phyloP scores from a whole-genome alignment of 2,329 filamentous ascomycete genomes.

The Aureobasidium sp. region DNA sequence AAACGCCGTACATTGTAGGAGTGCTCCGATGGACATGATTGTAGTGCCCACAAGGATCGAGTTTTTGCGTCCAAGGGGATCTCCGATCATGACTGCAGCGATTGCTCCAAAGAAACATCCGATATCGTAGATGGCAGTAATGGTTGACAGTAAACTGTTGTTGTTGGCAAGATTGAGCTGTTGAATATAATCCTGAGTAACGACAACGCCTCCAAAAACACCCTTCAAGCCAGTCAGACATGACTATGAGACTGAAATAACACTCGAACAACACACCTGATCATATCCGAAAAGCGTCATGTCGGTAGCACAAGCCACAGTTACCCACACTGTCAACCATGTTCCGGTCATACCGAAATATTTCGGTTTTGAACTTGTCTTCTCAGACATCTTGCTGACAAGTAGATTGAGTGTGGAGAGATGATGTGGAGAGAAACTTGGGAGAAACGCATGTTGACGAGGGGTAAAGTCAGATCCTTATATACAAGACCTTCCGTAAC shows the following conservation, averaged over 20 bases:
- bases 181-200: constrained; percentile 47
- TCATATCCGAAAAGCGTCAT: constrained; percentile 39
- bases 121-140: constrained; percentile 53
- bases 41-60: constrained; percentile 42
- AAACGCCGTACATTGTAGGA: constrained; percentile 42
- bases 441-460: background rate
- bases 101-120: constrained; percentile 55
- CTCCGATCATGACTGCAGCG: constrained; percentile 43
- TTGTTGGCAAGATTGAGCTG: constrained; percentile 36
- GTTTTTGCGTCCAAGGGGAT: constrained; percentile 42
- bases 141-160: constrained; percentile 29
- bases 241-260: background rate
- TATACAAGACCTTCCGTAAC: background rate
- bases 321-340: constrained; percentile 53
- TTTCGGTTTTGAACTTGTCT: constrained; percentile 23
- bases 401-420: background rate
- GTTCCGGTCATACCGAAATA: constrained; percentile 49
- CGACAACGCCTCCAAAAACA: constrained; percentile 49
- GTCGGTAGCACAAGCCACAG: constrained; percentile 38
- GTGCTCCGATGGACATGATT: constrained; percentile 43
- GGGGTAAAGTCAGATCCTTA: constrained; percentile 7
- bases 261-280: background rate
- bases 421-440: background rate
- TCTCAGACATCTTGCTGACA: constrained; percentile 2
- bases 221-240: constrained; percentile 36